phyloP scores from a whole-genome alignment of 805 yeast genomes.

The Schwanniomyces yamadae region DNA sequence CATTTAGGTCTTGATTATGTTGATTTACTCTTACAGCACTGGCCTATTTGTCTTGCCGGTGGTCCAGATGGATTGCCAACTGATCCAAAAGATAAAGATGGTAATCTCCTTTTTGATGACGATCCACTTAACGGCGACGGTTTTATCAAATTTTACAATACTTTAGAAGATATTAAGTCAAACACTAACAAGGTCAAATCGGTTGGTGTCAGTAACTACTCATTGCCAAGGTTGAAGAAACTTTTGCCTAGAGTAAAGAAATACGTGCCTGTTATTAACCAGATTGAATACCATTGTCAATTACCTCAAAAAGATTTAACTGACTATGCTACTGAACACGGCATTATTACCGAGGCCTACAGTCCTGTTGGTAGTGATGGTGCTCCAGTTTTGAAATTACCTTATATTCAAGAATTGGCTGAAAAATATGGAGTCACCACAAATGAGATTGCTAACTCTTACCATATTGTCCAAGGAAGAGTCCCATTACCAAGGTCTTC shows the following conservation, averaged over 20 bases:
- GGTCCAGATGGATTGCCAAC: constrained; percentile 40
- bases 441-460: constrained; percentile 60
- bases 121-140: constrained; percentile 33
- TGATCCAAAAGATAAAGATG: constrained; percentile 36
- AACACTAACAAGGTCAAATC: constrained; percentile 31
- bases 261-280: constrained; percentile 31
- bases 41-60: constrained; percentile 47
- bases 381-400: constrained; percentile 59
- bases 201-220: constrained; percentile 37
- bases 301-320: constrained; percentile 42
- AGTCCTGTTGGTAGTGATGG: constrained; percentile 66
- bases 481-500: constrained; percentile 69
- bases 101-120: constrained; percentile 32
- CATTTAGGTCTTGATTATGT: constrained; percentile 46
- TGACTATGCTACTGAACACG: constrained; percentile 34
- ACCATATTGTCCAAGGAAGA: constrained; percentile 59
- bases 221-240: constrained; percentile 25
- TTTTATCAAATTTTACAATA: constrained; percentile 29
- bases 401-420: constrained; percentile 52
- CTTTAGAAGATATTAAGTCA: constrained; percentile 26
- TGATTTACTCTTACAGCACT: constrained; percentile 47
- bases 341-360: constrained; percentile 50
- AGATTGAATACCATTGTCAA: constrained; percentile 37
- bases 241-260: constrained; percentile 23
- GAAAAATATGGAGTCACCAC: constrained; percentile 51